phyloP scores from a whole-genome alignment of 164 flowering plant genomes.

The Protea cynaroides region DNA sequence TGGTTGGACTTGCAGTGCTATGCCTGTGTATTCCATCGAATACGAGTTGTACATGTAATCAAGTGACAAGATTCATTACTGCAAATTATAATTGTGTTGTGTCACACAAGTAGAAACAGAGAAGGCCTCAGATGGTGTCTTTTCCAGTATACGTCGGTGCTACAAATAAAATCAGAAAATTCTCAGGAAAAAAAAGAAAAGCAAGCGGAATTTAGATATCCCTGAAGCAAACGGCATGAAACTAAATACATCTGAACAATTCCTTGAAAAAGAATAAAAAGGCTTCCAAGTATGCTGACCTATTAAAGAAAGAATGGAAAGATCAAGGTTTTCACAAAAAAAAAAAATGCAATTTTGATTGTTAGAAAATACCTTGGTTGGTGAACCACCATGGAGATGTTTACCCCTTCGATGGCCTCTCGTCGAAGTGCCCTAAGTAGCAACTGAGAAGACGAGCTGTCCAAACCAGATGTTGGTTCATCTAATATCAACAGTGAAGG shows the following conservation, averaged over 20 bases:
- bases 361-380: slow-evolving; percentile 70
- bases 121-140: no score
- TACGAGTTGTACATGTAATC: no score
- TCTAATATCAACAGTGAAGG: slow-evolving; percentile 93
- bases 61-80: no score
- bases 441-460: slow-evolving; percentile 87
- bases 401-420: slow-evolving; percentile 96
- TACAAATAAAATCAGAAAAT: no score
- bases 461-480: slow-evolving; percentile 96
- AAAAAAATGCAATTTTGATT: not conserved
- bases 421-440: slow-evolving; percentile 91
- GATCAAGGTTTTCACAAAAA: not conserved
- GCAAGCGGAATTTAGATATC: no score
- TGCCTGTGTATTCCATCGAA: no score
- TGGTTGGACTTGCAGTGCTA: no score
- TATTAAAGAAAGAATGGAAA: not conserved
- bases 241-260: no score
- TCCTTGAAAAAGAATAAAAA: not conserved
- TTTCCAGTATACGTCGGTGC: no score
- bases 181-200: no score
- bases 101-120: not conserved
- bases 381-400: slow-evolving; percentile 93
- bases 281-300: not conserved
- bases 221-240: no score
- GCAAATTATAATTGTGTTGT: no score